Conservation (phyloP, 1,284 basidiomycete genomes). For the Tilletia horrida region DNA sequence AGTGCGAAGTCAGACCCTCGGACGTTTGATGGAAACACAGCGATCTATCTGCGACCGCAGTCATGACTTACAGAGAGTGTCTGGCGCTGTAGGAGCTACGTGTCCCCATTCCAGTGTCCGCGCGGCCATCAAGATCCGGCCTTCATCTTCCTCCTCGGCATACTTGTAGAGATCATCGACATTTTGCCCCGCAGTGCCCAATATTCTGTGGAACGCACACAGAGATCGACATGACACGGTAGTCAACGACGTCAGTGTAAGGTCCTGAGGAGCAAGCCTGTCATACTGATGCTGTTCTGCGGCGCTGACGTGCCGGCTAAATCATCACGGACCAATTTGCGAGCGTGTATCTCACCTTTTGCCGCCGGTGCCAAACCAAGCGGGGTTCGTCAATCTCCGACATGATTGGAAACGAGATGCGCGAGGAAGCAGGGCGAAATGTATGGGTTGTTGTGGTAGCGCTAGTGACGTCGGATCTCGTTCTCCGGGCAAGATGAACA, state of each 20-base stretch:
- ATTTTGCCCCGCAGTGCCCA: constrained; percentile 85
- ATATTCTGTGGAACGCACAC: constrained; percentile 59
- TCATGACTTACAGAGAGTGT: constrained; percentile 71
- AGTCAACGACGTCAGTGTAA: not conserved
- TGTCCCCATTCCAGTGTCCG: constrained; percentile 88
- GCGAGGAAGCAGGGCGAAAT: constrained; percentile 81
- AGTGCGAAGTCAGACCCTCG: not conserved
- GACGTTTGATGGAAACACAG: not conserved
- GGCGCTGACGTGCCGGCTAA: not conserved
- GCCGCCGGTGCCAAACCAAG: constrained; percentile 67
- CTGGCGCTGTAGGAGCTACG: constrained; percentile 93
- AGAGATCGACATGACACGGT: too few species aligned
- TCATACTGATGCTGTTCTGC: not conserved
- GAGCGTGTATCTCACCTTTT: constrained; percentile 41
- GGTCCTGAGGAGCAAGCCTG: too few species aligned
- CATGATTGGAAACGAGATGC: constrained; percentile 63
- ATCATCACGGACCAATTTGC: too few species aligned
- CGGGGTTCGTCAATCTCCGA: constrained; percentile 81
- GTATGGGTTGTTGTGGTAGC: constrained; percentile 89
- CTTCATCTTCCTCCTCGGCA: constrained; percentile 56
- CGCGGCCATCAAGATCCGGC: constrained; percentile 68
- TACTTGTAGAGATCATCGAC: constrained; percentile 95
- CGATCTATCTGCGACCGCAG: too few species aligned
- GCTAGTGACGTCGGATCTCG: constrained; percentile 82
- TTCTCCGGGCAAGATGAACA: constrained; percentile 73